Conservation (phyloP, 2,329 filamentous ascomycete genomes). For the Fusarium anthophilum region DNA sequence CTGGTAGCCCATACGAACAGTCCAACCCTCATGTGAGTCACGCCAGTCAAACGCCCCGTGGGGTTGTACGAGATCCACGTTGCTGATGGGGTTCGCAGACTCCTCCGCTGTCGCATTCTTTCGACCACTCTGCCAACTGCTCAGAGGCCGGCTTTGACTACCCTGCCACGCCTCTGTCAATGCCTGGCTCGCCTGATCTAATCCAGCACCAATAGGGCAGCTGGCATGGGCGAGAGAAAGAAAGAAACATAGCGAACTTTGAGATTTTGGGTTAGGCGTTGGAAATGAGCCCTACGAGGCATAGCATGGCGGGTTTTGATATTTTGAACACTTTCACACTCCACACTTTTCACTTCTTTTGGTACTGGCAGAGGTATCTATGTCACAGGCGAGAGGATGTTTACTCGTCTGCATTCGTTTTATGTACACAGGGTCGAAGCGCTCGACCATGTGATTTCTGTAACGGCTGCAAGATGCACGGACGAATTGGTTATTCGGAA, state of each 20-base stretch:
- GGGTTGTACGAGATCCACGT: conserved; percentile 51
- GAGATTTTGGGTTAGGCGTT: conserved; percentile 38
- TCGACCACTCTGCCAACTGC: conserved; percentile 72
- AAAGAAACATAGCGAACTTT: conserved; percentile 21
- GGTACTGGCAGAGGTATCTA: conserved; percentile 22
- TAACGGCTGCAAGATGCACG: conserved; percentile 41
- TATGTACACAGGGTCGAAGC: conserved; percentile 37
- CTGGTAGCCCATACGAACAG: conserved; percentile 70
- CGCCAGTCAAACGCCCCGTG: conserved; percentile 52
- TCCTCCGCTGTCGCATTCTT: conserved; percentile 79
- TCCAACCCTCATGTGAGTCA: conserved; percentile 80
- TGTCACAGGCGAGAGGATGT: conserved; percentile 9
- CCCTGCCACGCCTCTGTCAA: conserved; percentile 77
- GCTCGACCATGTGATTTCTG: conserved; percentile 39
- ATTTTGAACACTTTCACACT: conserved; percentile 36
- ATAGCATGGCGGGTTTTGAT: conserved; percentile 40
- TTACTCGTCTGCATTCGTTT: conserved; percentile 31
- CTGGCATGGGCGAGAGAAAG: neutral
- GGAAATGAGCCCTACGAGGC: conserved; percentile 31
- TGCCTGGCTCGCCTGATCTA: conserved; percentile 73
- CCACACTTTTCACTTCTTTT: conserved; percentile 30
- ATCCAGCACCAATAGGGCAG: conserved; percentile 42
- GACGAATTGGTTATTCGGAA: conserved; percentile 38
- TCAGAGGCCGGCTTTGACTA: conserved; percentile 71
- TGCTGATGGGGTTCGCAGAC: conserved; percentile 70